Evolutionary conservation across 139 green algal species (phyloP).

Genomic region (Mesotaenium endlicherianum): DNA sequence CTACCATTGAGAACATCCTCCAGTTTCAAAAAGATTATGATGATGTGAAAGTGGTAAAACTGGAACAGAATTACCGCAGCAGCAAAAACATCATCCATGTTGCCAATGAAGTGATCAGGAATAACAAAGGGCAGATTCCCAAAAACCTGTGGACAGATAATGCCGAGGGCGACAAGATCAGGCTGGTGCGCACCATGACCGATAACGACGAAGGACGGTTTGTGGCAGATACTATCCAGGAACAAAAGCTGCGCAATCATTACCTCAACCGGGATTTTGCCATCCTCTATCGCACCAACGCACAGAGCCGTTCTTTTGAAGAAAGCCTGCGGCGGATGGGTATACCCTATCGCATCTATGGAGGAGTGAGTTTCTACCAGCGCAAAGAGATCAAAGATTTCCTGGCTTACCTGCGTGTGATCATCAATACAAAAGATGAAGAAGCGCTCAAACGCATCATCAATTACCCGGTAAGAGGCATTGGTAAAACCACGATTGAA

Average conservation of each 20-base stretch:
- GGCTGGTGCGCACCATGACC: neutral
- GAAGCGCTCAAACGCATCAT: constrained; percentile 61
- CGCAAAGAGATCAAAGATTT: constrained; percentile 55
- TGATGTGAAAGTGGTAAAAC: neutral
- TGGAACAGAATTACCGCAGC: neutral
- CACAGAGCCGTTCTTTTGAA: neutral
- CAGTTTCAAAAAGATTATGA: neutral
- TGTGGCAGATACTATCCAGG: neutral
- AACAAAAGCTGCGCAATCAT: neutral
- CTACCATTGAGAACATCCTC: neutral
- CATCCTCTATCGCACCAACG: neutral
- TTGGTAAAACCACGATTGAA: neutral
- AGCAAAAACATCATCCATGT: neutral
- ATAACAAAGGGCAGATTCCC: neutral
- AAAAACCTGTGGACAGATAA: neutral
- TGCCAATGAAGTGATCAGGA: neutral
- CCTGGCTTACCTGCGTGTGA: constrained; percentile 62
- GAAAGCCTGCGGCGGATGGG: neutral
- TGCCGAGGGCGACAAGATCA: neutral
- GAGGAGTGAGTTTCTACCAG: neutral
- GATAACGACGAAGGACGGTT: neutral
- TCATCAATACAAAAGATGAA: constrained; percentile 50
- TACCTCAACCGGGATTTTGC: neutral
- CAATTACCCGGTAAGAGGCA: constrained; percentile 54
- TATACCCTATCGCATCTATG: constrained; percentile 14